Base-by-base conservation (phyloP, 2,329 filamentous ascomycete genomes). In the Talaromyces sp. region DNA sequence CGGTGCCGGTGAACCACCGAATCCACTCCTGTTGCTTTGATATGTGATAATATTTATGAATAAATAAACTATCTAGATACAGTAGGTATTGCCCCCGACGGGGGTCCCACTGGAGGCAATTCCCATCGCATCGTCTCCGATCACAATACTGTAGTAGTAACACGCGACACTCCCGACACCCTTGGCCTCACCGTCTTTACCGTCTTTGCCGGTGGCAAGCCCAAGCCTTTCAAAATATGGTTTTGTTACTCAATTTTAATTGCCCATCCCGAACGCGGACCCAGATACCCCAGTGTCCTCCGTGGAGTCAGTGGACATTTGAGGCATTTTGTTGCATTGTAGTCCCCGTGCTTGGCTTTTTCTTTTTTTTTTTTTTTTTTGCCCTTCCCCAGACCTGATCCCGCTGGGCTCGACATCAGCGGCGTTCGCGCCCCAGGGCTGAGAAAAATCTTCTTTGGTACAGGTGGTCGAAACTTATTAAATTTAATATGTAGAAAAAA, bases 291-390 rank as follows among this genome's bases (percentile, higher is more conserved):
- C 42, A 17, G 37, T 27, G 24, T 5, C n/a, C 4, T 27, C 32
- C 11, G 11, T 35, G 32, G 32, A 35, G 4, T n/a, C n/a, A 39
- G 33, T 16, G 20, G 22, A 1, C 27, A 5, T 6, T 17, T 60
- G 58, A 59, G 58, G 54, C 54, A 61, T 61, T 61, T 61, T 59
- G 51, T 55, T 47, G 35, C 36, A 47, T 27, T n/a, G n/a, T n/a
- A 32, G 46, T 44, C 33, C 32, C 40, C 48, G 43, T 57, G 48
- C 47, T 42, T n/a, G n/a, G n/a, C n/a, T n/a, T n/a, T n/a, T n/a
- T n/a, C n/a, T n/a, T n/a, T n/a, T n/a, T n/a, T n/a, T n/a, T n/a
- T n/a, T n/a, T 42, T 55, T 27, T 13, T 27, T 39, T 27, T 27
- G 24, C 19, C 14, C 10, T 48, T 51, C 57, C 52, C 57, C 54